Base-by-base conservation (phyloP, 2,329 filamentous ascomycete species). In the Didymella pomorum region DNA sequence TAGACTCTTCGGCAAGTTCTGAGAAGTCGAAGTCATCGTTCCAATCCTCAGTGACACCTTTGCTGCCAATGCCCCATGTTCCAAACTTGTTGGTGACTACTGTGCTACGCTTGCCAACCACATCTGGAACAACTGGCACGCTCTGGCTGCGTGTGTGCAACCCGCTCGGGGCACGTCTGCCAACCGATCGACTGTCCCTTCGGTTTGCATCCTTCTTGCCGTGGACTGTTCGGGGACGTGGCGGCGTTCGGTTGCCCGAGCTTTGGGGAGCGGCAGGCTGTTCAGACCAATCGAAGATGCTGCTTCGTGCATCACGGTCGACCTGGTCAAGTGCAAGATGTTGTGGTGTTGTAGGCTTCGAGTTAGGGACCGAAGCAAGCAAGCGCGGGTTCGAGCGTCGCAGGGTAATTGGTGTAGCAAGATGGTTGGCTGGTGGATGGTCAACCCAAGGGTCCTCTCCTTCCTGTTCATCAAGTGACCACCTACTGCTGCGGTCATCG, bases 21-120 rank as follows among this genome's bases (percentile, higher is more conserved):
- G 84, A 84, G 71, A 94, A 93, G 60, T 94, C 90, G 67, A 96
- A 95, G 73, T 96, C 92, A 63, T 93, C 90, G 67, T 94, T 92
- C 92, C 92, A 96, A 70, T 95, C 91, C 73, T 96, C 92, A 61
- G 89, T 93, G 11, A 88, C 88, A 16, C 86, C 89, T 75, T 93
- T 93, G 62, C 86, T 88, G n/a, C 89, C 87, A 41, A 92, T 79
- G 2, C 90, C 90, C 91, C 91, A 94, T 1, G 91, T 93, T 42
- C 91, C 89, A 70, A 92, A 94, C 69, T 93, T 93, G 52, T 76
- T 84, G n/a, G 85, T 70, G 76, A 81, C 75, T 79, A 89, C 70
- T 75, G 76, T 71, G 76, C 83, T 73, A 83, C 89, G 61, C 77
- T 81, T 76, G 67, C 73, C 81, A 65, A 73, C 78, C 62, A 70